These are phyloP conservation scores for Aurinia saxatilis DNA, from an alignment of 345 rosid genomes.

Conservation along the genomic window DNA sequence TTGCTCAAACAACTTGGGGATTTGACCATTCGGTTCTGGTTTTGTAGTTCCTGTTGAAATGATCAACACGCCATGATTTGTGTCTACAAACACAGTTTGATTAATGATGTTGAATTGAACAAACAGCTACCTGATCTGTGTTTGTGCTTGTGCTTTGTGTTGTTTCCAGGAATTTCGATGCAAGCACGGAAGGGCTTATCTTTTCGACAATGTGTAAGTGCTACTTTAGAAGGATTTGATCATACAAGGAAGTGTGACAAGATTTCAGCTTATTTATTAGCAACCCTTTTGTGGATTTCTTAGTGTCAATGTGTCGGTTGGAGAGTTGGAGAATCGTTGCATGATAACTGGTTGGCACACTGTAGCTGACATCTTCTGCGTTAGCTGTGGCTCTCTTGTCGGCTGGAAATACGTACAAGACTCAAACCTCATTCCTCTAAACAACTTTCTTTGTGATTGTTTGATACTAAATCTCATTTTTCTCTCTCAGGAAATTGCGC, in stretches of 20 bases:
- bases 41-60: not conserved
- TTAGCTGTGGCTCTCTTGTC: slow-evolving; percentile 66
- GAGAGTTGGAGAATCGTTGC: slow-evolving; percentile 55
- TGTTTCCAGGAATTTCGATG: slow-evolving; percentile 64
- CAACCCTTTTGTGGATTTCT: not conserved
- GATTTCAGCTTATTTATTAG: not conserved
- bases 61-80: not conserved
- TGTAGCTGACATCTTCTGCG: slow-evolving; percentile 77
- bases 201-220: slow-evolving; percentile 69
- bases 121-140: slow-evolving; percentile 3
- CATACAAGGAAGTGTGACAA: not conserved
- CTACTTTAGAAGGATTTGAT: not conserved
- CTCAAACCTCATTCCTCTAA: not conserved
- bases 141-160: slow-evolving; percentile 1
- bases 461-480: not conserved
- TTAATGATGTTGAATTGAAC: not conserved
- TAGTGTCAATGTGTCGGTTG: slow-evolving; percentile 60
- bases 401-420: slow-evolving; percentile 82
- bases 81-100: not conserved
- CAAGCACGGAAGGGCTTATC: slow-evolving; percentile 74
- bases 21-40: not conserved
- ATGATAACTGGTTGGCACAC: slow-evolving; percentile 82
- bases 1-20: too few relatives aligned
- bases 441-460: not conserved
- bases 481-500: slow-evolving; percentile 45